Conservation (phyloP, 805 yeast genomes). For the Zygosaccharomyces kombuchaensis region DNA sequence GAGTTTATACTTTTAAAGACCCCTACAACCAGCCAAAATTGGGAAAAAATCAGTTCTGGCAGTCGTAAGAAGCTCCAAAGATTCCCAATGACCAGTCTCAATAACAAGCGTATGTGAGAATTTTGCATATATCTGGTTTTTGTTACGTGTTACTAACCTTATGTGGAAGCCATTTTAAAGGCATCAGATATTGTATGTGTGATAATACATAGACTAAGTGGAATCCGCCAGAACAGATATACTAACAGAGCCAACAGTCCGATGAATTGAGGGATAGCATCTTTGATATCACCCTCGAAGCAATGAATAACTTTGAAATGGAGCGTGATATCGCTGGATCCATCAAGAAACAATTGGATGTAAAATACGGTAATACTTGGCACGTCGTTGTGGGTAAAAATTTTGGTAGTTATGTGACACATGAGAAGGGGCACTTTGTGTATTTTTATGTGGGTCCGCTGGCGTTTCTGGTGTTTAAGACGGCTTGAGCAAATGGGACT, state of each 20-base stretch:
- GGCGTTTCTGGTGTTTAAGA: constrained; percentile 67
- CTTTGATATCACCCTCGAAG: constrained; percentile 23
- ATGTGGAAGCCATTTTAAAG: constrained; percentile 23
- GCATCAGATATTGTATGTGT: constrained; percentile 35
- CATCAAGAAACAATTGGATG: constrained; percentile 62
- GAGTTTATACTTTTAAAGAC: constrained; percentile 3
- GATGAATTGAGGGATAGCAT: constrained; percentile 31
- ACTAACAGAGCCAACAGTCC: constrained; percentile 16
- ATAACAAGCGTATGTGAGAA: constrained; percentile 9
- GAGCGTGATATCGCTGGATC: constrained; percentile 56
- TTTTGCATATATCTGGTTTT: neutral
- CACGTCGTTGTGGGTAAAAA: constrained; percentile 77
- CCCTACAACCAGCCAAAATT: neutral
- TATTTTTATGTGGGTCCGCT: constrained; percentile 67
- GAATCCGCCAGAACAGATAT: neutral
- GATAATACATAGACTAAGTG: neutral
- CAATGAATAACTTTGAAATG: constrained; percentile 21
- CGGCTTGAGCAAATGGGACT: constrained; percentile 39
- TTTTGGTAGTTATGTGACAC: constrained; percentile 76
- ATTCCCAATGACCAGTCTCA: constrained; percentile 8
- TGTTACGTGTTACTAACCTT: constrained; percentile 7
- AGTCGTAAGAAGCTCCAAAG: neutral
- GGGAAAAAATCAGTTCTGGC: neutral
- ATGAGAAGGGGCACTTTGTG: constrained; percentile 66
- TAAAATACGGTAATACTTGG: constrained; percentile 66